These are phyloP conservation scores for Phytophthora vignae DNA, from an alignment of 352 stramenopile species.

Conservation along the genomic window DNA sequence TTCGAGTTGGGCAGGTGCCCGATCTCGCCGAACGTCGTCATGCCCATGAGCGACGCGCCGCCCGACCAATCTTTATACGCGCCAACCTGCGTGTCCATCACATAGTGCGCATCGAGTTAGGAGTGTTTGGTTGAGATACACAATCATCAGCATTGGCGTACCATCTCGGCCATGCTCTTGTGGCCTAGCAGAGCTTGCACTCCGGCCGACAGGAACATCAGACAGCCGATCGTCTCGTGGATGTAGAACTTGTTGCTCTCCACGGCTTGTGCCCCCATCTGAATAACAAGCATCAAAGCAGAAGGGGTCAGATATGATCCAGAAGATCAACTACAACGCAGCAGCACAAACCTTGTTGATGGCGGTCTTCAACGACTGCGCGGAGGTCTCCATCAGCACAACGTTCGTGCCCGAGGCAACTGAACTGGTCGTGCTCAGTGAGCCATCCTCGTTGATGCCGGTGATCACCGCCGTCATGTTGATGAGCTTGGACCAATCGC, in stretches of 20 bases:
- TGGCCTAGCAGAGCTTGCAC: conserved; percentile 86
- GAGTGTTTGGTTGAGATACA: not conserved
- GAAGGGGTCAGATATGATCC: conserved; percentile 5
- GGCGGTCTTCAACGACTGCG: conserved; percentile 79
- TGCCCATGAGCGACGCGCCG: conserved; percentile 83
- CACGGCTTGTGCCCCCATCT: conserved; percentile 82
- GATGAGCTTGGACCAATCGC: conserved; percentile 83
- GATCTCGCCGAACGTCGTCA: conserved; percentile 91
- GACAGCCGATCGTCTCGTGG: conserved; percentile 80
- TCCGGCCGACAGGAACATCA: conserved; percentile 90
- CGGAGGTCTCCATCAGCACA: conserved; percentile 89
- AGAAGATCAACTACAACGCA: not conserved
- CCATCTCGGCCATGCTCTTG: conserved; percentile 91
- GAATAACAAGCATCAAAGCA: conserved; percentile 1
- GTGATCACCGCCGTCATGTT: conserved; percentile 90
- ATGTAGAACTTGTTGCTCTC: conserved; percentile 86
- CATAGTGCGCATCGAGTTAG: not conserved
- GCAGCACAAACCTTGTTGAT: conserved; percentile 74
- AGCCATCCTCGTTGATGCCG: conserved; percentile 84
- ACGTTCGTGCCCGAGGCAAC: conserved; percentile 81
- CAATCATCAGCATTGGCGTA: conserved; percentile 23
- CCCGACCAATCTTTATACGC: conserved; percentile 88
- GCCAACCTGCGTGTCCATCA: conserved; percentile 57
- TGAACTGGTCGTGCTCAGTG: conserved; percentile 83
- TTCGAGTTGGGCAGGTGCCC: conserved; percentile 82